Evolutionary conservation across 1,139 yeast genomes (phyloP).

Genomic region (Candida sojae): DNA sequence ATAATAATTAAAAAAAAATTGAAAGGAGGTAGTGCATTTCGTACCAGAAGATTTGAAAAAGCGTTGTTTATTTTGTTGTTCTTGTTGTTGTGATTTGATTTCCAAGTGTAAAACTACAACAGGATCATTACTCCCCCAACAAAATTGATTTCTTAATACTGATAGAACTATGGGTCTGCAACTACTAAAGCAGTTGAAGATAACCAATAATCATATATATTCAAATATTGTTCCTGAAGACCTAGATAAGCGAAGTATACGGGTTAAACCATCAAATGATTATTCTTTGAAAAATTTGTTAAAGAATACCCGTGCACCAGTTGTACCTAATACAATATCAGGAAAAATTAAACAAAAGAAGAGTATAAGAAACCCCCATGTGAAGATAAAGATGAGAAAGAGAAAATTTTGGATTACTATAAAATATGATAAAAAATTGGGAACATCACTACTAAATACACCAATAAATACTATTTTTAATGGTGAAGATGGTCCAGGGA

Average conservation of each 20-base stretch:
- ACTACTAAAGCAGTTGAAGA: slow-evolving; percentile 27
- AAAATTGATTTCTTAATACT: background rate
- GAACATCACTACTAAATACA: background rate
- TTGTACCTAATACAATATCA: background rate
- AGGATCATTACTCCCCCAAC: too few species aligned
- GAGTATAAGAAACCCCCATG: background rate
- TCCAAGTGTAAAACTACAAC: too few species aligned
- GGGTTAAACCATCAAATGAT: slow-evolving; percentile 16
- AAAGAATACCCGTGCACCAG: slow-evolving; percentile 8
- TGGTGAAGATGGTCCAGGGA: background rate
- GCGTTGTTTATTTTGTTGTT: background rate
- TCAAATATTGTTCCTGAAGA: slow-evolving; percentile 21
- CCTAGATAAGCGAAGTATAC: slow-evolving; percentile 22
- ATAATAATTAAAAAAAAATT: background rate
- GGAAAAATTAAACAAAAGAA: background rate
- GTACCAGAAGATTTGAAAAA: background rate
- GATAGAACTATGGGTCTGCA: slow-evolving; percentile 18
- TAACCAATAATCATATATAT: slow-evolving; percentile 27
- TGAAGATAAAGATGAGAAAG: background rate
- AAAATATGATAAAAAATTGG: background rate
- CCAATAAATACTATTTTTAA: background rate
- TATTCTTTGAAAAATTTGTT: slow-evolving; percentile 18
- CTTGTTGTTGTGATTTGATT: background rate
- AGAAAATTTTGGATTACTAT: background rate
- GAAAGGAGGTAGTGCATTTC: background rate